Percentiles rank a stretch among this genome's conserved stretches.
phyloP scores from a whole-genome alignment of 225 moss, liverwort and hornwort genomes.

The Marchantia polymorpha region DNA sequence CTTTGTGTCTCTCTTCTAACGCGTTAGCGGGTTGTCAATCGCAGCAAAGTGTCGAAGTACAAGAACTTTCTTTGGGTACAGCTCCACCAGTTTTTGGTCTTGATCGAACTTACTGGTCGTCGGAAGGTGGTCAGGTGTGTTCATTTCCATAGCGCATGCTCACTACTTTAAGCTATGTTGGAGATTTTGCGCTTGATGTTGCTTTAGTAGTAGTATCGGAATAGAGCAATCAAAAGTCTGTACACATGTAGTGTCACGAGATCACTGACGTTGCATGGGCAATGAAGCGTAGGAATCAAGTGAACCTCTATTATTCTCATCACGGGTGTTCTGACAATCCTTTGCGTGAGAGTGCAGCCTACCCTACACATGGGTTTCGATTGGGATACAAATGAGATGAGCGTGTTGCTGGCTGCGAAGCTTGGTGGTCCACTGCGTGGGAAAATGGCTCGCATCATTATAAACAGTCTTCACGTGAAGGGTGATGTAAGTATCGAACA shows the following conservation, averaged over 20 bases:
- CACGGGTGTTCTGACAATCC: not conserved
- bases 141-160: not conserved
- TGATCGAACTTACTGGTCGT: conserved; percentile 81
- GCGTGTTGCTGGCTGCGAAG: conserved; percentile 83
- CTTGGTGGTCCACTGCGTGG: conserved; percentile 82
- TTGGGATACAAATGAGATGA: conserved; percentile 98
- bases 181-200: not conserved
- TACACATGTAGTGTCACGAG: not conserved
- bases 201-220: not conserved
- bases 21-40: conserved; percentile 11
- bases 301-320: not conserved
- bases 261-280: not conserved
- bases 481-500: conserved; percentile 72
- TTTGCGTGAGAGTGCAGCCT: conserved; percentile 48
- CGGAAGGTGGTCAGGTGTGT: conserved; percentile 77
- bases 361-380: conserved; percentile 88
- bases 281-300: not conserved
- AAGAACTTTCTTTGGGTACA: conserved; percentile 83
- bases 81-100: conserved; percentile 80
- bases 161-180: not conserved
- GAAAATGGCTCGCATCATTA: conserved; percentile 80
- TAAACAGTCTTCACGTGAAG: conserved; percentile 86
- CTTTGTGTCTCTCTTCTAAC: not conserved
- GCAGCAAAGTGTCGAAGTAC: conserved; percentile 86
- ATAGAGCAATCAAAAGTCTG: not conserved